phyloP scores from a whole-genome alignment of 225 moss, liverwort and hornwort species.

The Sphagnum contortum region DNA sequence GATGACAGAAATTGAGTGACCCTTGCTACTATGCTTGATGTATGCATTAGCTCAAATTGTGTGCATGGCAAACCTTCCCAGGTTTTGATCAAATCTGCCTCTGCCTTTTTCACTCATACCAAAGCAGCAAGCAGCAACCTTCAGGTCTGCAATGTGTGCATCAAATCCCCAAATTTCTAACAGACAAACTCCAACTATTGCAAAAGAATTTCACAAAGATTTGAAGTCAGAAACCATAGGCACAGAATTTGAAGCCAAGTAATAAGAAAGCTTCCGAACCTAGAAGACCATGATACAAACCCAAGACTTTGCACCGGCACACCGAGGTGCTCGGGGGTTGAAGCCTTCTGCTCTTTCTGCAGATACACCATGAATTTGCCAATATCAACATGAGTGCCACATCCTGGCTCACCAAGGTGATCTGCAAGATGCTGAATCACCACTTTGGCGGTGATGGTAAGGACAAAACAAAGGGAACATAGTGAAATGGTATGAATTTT shows the following conservation, averaged over 20 bases:
- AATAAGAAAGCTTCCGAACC: too few relatives aligned
- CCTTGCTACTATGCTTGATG: slow-evolving; percentile 45
- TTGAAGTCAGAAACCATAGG: too few relatives aligned
- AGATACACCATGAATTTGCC: slow-evolving; percentile 61
- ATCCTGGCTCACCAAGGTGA: slow-evolving; percentile 35
- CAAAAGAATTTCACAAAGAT: too few relatives aligned
- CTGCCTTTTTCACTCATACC: slow-evolving; percentile 59
- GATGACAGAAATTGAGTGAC: slow-evolving; percentile 65
- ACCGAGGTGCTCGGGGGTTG: slow-evolving; percentile 65
- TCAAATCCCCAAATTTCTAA: not conserved
- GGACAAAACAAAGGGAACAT: slow-evolving; percentile 4
- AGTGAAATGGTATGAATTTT: too few relatives aligned
- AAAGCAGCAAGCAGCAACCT: slow-evolving; percentile 62
- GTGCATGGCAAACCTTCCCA: slow-evolving; percentile 59
- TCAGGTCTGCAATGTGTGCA: slow-evolving; percentile 5
- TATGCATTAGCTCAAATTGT: slow-evolving; percentile 42
- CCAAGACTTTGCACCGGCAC: slow-evolving; percentile 78
- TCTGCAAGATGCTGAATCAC: slow-evolving; percentile 63
- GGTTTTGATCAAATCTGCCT: slow-evolving; percentile 48
- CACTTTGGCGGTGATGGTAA: slow-evolving; percentile 60
- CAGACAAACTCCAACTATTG: not conserved
- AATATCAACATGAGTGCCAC: slow-evolving; percentile 44
- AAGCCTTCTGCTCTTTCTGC: slow-evolving; percentile 40
- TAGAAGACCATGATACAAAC: slow-evolving; percentile 12
- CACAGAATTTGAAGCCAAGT: too few relatives aligned